A percentile compares a stretch with the other conserved stretches of the same genome.
phyloP scores from a whole-genome alignment of 1,284 basidiomycete genomes.

The Austroboletus niveus region DNA sequence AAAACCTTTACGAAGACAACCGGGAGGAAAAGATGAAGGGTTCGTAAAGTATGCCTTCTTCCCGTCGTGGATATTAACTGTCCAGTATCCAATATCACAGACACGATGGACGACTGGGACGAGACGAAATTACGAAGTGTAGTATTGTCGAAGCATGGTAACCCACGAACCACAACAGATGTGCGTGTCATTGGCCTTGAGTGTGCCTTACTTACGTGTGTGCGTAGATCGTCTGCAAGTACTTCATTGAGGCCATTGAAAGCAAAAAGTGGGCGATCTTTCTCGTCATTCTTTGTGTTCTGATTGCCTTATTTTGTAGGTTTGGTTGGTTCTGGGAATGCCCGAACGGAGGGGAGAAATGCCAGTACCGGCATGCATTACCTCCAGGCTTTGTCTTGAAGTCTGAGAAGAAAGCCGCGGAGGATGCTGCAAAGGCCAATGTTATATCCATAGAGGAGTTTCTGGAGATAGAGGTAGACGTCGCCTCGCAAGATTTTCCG shows the following conservation, averaged over 20 bases:
- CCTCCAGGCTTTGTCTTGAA: constrained; percentile 96
- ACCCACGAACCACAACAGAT: constrained; percentile 91
- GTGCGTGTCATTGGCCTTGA: constrained; percentile 43
- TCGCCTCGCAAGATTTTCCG: not conserved
- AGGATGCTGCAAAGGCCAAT: constrained; percentile 86
- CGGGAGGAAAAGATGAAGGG: constrained; percentile 80
- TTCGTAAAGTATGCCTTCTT: constrained; percentile 35
- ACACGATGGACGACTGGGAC: constrained; percentile 99
- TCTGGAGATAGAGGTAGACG: constrained; percentile 87
- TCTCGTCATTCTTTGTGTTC: not conserved
- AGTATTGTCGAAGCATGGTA: constrained; percentile 86
- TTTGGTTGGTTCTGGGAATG: constrained; percentile 96
- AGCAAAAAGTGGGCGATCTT: constrained; percentile 68
- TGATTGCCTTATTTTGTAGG: constrained; percentile 35
- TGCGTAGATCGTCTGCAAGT: constrained; percentile 91
- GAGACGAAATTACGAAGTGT: constrained; percentile 89
- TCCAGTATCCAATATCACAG: constrained; percentile 38
- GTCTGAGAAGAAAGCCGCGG: constrained; percentile 83
- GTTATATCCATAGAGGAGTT: constrained; percentile 96
- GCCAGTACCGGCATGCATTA: constrained; percentile 94
- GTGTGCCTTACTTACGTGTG: constrained; percentile 4
- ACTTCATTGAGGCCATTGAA: constrained; percentile 97
- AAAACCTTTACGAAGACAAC: constrained; percentile 90
- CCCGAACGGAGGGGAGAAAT: constrained; percentile 77
- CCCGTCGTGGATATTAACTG: constrained; percentile 4